Conservation (phyloP, 805 yeast species). For the Candida khao-thaluensis region DNA sequence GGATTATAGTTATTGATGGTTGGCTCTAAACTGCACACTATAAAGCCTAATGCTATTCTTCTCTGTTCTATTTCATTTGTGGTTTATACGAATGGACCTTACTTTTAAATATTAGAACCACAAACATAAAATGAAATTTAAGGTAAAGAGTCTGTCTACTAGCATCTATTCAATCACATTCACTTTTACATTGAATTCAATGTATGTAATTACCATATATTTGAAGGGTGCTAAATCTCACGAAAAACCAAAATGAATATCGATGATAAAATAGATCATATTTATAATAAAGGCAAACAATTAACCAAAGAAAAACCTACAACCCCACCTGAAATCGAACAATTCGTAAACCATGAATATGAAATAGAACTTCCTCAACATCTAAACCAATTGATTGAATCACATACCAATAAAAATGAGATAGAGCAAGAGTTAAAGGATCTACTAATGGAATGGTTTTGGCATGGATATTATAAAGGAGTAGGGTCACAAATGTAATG, state of each 20-base stretch:
- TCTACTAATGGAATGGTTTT: constrained; percentile 28
- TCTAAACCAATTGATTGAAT: constrained; percentile 18
- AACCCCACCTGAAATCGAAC: not conserved
- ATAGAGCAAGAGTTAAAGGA: constrained; percentile 25
- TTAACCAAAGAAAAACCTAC: constrained; percentile 1
- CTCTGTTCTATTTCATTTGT: no score
- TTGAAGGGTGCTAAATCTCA: no score
- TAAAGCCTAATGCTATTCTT: no score
- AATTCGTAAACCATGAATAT: not conserved
- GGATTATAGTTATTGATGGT: no score
- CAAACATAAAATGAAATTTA: no score
- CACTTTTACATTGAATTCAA: no score
- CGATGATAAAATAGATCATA: not conserved
- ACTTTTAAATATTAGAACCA: no score
- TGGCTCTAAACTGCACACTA: no score
- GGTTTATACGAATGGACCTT: no score
- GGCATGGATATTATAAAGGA: constrained; percentile 35
- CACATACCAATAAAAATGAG: constrained; percentile 14
- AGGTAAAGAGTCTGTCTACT: no score
- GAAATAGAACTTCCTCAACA: constrained; percentile 2
- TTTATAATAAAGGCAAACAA: not conserved
- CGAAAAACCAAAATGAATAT: constrained; percentile 1
- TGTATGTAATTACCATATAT: no score
- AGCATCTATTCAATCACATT: no score
- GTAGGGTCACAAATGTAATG: constrained; percentile 2